Evolutionary conservation across 2,329 filamentous ascomycete genomes (phyloP).

Genomic region (Rutstroemia sp.): DNA sequence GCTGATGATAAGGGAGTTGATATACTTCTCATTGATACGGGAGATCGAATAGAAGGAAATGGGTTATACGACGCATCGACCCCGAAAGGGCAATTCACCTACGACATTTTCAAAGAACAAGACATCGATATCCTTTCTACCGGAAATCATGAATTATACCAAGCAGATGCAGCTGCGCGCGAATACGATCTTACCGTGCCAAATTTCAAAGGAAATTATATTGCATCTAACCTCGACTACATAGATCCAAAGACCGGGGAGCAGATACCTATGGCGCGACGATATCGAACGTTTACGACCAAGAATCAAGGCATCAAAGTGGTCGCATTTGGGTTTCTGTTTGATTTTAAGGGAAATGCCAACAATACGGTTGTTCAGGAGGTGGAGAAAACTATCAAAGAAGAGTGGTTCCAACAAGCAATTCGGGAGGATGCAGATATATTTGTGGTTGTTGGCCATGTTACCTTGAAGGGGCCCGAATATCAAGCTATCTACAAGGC

Average conservation of each 20-base stretch:
- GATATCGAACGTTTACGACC: constrained; percentile 85
- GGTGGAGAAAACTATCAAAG: constrained; percentile 72
- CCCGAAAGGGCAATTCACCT: constrained; percentile 83
- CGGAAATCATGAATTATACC: constrained; percentile 95
- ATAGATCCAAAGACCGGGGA: constrained; percentile 64
- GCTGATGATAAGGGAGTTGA: constrained; percentile 76
- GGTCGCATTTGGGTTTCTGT: constrained; percentile 87
- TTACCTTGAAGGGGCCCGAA: constrained; percentile 74
- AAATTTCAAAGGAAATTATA: constrained; percentile 71
- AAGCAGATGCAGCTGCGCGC: constrained; percentile 64
- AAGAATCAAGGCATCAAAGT: constrained; percentile 81
- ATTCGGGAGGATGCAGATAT: constrained; percentile 80
- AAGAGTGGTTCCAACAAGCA: constrained; percentile 83
- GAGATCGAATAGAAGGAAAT: constrained; percentile 89
- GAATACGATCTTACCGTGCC: constrained; percentile 78
- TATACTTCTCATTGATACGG: constrained; percentile 89
- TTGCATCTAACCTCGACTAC: constrained; percentile 92
- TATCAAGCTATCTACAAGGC: constrained; percentile 70
- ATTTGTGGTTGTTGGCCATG: constrained; percentile 80
- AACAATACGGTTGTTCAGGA: constrained; percentile 83
- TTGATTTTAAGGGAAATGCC: constrained; percentile 84
- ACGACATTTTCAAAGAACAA: constrained; percentile 79
- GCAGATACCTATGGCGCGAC: constrained; percentile 66
- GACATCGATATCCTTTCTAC: constrained; percentile 76
- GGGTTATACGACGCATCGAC: constrained; percentile 85